These are phyloP conservation scores for Chlamydomonas sphaeroides DNA, from an alignment of 139 green algal genomes.

Conservation along the genomic window DNA sequence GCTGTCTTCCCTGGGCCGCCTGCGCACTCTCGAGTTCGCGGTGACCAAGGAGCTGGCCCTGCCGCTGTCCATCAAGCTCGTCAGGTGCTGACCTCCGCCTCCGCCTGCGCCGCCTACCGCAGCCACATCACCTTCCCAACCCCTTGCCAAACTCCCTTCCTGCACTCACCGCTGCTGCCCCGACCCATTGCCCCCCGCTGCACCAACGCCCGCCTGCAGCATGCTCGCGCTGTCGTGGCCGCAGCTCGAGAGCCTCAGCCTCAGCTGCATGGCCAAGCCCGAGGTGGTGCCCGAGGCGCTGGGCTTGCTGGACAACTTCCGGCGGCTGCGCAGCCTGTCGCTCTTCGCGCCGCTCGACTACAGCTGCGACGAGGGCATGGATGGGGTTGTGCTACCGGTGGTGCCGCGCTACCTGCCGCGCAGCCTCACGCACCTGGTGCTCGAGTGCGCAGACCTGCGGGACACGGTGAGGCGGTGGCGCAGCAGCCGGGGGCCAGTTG, in stretches of 20 bases:
- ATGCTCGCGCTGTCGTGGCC: slow-evolving; percentile 25
- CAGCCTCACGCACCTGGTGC: neutral
- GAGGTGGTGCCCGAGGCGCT: slow-evolving; percentile 30
- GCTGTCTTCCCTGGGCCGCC: neutral
- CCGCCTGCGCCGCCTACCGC: too few species aligned
- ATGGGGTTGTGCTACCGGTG: slow-evolving; percentile 5
- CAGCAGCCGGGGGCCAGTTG: too few species aligned
- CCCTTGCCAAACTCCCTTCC: too few species aligned
- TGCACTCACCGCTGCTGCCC: too few species aligned
- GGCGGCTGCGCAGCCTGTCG: neutral
- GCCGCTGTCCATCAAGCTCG: slow-evolving; percentile 16
- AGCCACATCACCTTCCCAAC: too few species aligned
- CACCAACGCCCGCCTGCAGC: too few species aligned
- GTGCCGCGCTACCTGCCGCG: slow-evolving; percentile 16
- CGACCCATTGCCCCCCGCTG: too few species aligned
- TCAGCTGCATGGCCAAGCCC: slow-evolving; percentile 16
- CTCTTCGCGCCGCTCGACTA: slow-evolving; percentile 37
- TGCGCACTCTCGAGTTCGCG: slow-evolving; percentile 21
- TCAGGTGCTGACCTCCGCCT: too few species aligned
- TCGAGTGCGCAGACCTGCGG: neutral
- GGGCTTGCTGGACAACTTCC: slow-evolving; percentile 26
- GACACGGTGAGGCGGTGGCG: neutral
- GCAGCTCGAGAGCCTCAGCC: neutral
- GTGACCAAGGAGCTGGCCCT: slow-evolving; percentile 23
- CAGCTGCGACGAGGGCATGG: neutral